A percentile compares a stretch with the other conserved stretches of the same genome.
Evolutionary conservation across 768 basidiomycete species (phyloP).

Genomic region (Podaxis mareebaensis): DNA sequence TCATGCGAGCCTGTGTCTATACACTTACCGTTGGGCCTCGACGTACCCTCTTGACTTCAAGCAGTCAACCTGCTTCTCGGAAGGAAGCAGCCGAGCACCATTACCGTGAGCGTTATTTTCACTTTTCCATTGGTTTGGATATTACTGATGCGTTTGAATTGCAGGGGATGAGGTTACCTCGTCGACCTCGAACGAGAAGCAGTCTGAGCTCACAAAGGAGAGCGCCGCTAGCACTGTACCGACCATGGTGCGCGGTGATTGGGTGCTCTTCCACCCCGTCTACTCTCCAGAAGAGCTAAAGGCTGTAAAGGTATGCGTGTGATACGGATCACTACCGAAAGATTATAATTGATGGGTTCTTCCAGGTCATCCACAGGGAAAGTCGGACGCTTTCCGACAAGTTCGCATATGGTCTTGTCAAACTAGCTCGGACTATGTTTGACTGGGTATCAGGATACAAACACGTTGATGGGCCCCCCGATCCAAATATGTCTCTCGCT

Average conservation of each 20-base stretch:
- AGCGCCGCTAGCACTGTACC: constrained; percentile 57
- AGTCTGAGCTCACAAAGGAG: constrained; percentile 34
- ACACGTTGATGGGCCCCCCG: constrained; percentile 62
- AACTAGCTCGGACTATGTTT: constrained; percentile 62
- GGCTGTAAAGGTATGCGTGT: constrained; percentile 60
- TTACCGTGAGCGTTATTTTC: constrained; percentile 16
- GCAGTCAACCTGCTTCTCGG: constrained; percentile 17
- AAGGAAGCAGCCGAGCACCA: constrained; percentile 19
- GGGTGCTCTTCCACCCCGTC: constrained; percentile 94
- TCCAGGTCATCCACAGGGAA: constrained; percentile 68
- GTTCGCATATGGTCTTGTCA: constrained; percentile 66
- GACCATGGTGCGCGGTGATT: constrained; percentile 66
- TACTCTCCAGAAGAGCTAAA: constrained; percentile 75
- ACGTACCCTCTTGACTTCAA: constrained; percentile 13
- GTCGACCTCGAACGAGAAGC: not conserved
- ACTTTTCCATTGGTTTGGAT: not conserved
- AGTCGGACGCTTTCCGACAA: constrained; percentile 72
- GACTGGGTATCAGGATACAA: constrained; percentile 88
- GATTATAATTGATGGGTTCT: constrained; percentile 8
- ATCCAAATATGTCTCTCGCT: constrained; percentile 63
- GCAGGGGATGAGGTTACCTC: constrained; percentile 3
- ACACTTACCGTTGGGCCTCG: not conserved
- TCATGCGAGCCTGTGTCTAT: not conserved
- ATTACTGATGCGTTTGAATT: not conserved
- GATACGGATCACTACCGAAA: not conserved